Base-by-base conservation (phyloP, 306 rosid genomes). In the Quercus parvula region DNA sequence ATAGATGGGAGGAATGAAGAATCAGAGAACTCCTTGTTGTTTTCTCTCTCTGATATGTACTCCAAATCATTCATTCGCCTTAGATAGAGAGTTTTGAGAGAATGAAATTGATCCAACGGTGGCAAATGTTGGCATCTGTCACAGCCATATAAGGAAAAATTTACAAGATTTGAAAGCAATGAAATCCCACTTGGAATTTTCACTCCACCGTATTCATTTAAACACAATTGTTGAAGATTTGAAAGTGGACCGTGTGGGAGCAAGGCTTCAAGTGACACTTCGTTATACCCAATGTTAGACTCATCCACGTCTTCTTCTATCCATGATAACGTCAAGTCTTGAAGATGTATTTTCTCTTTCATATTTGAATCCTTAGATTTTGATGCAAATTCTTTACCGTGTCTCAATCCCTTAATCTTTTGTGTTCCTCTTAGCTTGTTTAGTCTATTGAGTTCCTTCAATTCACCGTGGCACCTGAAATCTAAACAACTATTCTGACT, bases 1-100 rank as follows among this genome's bases (percentile, higher is more conserved):
- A 77, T 19, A 56, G 85, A 81, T 19, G 83, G 88, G 51, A 81
- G 77, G 76, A 80, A 76, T 27, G 10, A 62, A 62, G 5, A 62
- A 66, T 20, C 4, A 31, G 5, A 20, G 0, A 55, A 25, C 2
- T 9, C 9, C 6, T 5, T 5, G 0, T 13, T 49, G 54, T 12
- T 49, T 12, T 31, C 27, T 27, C 54, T 49, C 54, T 66, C 63
- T 61, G 31, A 49, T 61, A 84, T 63, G 73, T 77, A 61, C 63
- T 84, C 66, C 11, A 84, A 15, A 2, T 19, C 64, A 14, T 0
- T 0, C 13, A 77, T 27, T 27, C 24, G 24, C 24, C 24, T 0
- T 5, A 81, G 15, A 0, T 0, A 0, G 12, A 81, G 75, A 58
- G 17, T 5, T 63, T 82, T 69, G 5, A 81, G 87, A 30, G n/a